Evolutionary conservation across 1,284 basidiomycete species (phyloP), one percentile per base, ranked within the genome.

Genomic region (Leccinum subrobustum): DNA sequence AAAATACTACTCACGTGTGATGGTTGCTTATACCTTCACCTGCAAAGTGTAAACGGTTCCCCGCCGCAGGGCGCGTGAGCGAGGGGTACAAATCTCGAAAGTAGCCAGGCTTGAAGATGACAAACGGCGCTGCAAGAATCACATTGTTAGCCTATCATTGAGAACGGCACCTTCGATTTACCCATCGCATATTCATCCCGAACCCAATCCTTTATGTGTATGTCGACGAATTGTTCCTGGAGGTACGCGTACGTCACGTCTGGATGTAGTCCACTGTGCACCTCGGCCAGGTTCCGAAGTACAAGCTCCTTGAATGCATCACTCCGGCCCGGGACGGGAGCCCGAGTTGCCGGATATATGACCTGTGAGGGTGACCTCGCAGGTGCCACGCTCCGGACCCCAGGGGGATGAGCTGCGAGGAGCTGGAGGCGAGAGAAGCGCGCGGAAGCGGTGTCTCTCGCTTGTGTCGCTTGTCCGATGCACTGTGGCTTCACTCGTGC

Each of bases 141-240:
- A n/a, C 8, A 16, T 42, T 3, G 16, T 42, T 42, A 42, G 39
- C 39, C n/a, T 42, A 9, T 42, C 39, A 42, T n/a, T 42, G 39
- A 42, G n/a, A 42, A n/a, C 8, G 39, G n/a, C 4, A n/a, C 8
- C 4, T 5, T 7, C n/a, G 39, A 42, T n/a, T 42, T 42, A 42
- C 39, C 67, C 60, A 63, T 60, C 2, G 53, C 12, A n/a, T 53
- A 47, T 7, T 51, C 35, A 4, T 68, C 54, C 4, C 55, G 33
- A 33, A 14, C 23, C 67, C 67, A 64, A 29, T 64, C 58, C 39
- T 59, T 52, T 1, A 59, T 50, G 6, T 68, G 27, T 52, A 65
- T 65, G 16, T 57, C 62, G 1, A 58, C 47, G 12, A 54, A 42
- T 42, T 42, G 39, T 42, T 42, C 39, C n/a, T 42, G 16, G 39